A percentile compares a stretch with the other conserved stretches of the same genome.
Evolutionary conservation across 768 basidiomycete species (phyloP).

Genomic region (Boletus sensibilis): DNA sequence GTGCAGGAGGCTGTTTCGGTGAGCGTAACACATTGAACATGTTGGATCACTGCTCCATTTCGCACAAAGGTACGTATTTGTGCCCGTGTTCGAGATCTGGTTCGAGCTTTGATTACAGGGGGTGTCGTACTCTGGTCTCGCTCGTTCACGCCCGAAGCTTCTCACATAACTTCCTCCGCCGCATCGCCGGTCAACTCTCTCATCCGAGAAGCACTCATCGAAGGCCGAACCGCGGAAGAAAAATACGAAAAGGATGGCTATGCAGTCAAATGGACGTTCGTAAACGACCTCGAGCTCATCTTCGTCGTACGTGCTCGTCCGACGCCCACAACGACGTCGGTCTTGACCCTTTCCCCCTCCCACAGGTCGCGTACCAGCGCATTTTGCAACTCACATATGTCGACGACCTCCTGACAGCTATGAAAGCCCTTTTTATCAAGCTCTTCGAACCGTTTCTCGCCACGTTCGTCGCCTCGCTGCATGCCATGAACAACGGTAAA

Average conservation of each 20-base stretch:
- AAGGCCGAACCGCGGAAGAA: slow-evolving; percentile 78
- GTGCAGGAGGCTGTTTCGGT: background rate
- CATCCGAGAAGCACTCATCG: slow-evolving; percentile 88
- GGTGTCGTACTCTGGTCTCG: slow-evolving; percentile 93
- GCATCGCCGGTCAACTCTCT: slow-evolving; percentile 86
- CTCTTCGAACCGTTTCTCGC: slow-evolving; percentile 82
- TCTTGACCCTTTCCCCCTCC: slow-evolving; percentile 3
- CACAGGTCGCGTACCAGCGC: slow-evolving; percentile 92
- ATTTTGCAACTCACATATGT: slow-evolving; percentile 94
- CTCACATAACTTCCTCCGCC: slow-evolving; percentile 63
- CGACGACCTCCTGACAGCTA: slow-evolving; percentile 76
- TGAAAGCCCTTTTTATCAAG: slow-evolving; percentile 84
- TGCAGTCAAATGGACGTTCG: slow-evolving; percentile 90
- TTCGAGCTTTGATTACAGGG: slow-evolving; percentile 45
- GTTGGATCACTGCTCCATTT: slow-evolving; percentile 96
- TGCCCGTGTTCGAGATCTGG: background rate
- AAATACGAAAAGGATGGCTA: slow-evolving; percentile 94
- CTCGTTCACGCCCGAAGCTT: slow-evolving; percentile 88
- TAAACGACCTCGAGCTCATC: slow-evolving; percentile 93
- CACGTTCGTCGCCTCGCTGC: slow-evolving; percentile 80
- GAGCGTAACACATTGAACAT: slow-evolving; percentile 38
- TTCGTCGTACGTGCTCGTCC: slow-evolving; percentile 71
- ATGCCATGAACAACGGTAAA: slow-evolving; percentile 54
- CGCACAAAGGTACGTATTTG: slow-evolving; percentile 70
- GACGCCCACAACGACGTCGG: background rate